Evolutionary conservation across 2,329 filamentous ascomycete genomes (phyloP).

Genomic region (Paracoccidioides brasiliensis): DNA sequence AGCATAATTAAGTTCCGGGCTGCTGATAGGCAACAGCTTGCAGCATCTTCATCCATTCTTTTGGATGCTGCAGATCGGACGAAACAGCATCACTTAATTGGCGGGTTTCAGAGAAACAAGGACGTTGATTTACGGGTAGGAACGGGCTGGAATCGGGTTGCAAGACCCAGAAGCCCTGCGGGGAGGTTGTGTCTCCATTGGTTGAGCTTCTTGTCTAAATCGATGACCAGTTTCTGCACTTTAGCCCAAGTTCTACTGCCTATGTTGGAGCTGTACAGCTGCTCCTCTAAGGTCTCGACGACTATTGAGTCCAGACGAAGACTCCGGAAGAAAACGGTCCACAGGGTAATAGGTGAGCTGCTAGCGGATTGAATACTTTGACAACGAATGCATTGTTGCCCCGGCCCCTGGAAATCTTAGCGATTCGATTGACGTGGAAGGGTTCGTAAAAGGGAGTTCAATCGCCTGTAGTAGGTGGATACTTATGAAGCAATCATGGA

Average conservation of each 20-base stretch:
- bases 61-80: conserved; percentile 19
- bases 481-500: conserved; percentile 18
- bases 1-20: conserved; percentile 22
- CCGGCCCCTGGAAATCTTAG: neutral
- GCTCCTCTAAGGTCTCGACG: conserved; percentile 16
- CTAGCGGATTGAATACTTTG: neutral
- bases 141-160: neutral
- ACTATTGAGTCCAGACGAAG: conserved; percentile 16
- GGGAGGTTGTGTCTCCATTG: conserved; percentile 22
- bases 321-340: conserved; percentile 7
- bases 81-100: conserved; percentile 20
- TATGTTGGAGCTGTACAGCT: conserved; percentile 21
- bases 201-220: conserved; percentile 20
- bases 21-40: conserved; percentile 21
- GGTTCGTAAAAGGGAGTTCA: conserved; percentile 12
- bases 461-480: conserved; percentile 19
- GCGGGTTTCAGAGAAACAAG: conserved; percentile 23
- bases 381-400: neutral
- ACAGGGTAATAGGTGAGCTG: neutral
- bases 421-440: neutral
- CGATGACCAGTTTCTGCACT: conserved; percentile 20
- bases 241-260: conserved; percentile 22
- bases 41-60: conserved; percentile 21
- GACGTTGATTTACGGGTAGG: conserved; percentile 12
- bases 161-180: conserved; percentile 5